Conservation (phyloP, 1,284 basidiomycete genomes). For the Mycosarcoma maydis region DNA sequence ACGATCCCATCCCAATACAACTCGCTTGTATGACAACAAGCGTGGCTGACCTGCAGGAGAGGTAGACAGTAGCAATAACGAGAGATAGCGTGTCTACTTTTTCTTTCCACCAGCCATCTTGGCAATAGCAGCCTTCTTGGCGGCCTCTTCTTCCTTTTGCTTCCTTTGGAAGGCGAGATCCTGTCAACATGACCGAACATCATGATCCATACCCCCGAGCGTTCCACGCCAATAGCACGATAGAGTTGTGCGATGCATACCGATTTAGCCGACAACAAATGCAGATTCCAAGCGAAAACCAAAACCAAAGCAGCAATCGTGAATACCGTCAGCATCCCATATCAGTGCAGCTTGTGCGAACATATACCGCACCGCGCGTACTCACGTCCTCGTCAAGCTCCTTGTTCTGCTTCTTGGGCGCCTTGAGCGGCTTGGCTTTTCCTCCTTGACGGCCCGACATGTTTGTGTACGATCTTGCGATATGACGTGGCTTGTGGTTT, state of each 20-base stretch:
- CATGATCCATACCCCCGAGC: too few relatives aligned
- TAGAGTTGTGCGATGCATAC: too few relatives aligned
- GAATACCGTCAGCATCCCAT: too few relatives aligned
- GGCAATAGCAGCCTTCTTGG: constrained; percentile 57
- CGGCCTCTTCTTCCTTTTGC: constrained; percentile 61
- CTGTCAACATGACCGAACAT: constrained; percentile 11
- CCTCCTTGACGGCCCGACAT: constrained; percentile 64
- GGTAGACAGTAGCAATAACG: background rate
- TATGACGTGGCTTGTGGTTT: background rate
- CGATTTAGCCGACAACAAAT: background rate
- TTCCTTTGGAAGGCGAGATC: constrained; percentile 59
- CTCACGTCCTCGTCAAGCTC: constrained; percentile 62
- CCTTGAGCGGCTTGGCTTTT: constrained; percentile 63
- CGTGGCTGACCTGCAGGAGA: too few relatives aligned
- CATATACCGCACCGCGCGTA: background rate
- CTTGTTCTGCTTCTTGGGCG: constrained; percentile 58
- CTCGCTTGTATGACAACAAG: too few relatives aligned
- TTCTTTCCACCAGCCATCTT: constrained; percentile 56
- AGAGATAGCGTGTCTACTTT: constrained; percentile 15
- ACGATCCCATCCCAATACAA: too few relatives aligned
- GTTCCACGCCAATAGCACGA: too few relatives aligned
- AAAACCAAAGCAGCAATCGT: background rate
- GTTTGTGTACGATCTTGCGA: background rate
- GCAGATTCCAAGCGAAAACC: too few relatives aligned
- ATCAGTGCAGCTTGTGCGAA: too few relatives aligned